These are phyloP conservation scores for Knufia petricola DNA, from an alignment of 2,329 filamentous ascomycete genomes.

Conservation along the genomic window DNA sequence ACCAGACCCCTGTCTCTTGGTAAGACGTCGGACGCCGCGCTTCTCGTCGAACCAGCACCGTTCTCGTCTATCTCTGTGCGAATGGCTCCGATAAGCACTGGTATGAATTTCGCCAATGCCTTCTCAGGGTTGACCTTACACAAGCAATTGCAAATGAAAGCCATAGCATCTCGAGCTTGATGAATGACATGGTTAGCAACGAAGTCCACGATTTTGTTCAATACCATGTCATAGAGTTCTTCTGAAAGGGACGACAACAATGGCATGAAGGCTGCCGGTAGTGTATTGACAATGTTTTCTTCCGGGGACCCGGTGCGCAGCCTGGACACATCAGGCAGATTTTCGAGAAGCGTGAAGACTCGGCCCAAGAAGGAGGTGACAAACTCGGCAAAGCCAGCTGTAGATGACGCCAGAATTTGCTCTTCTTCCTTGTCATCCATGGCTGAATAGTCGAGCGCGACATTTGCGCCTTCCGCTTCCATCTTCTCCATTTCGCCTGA, in stretches of 20 bases:
- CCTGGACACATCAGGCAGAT: slow-evolving; percentile 80
- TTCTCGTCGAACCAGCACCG: slow-evolving; percentile 86
- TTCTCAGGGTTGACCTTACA: slow-evolving; percentile 95
- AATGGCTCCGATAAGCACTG: slow-evolving; percentile 82
- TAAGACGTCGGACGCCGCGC: slow-evolving; percentile 84
- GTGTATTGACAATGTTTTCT: slow-evolving; percentile 90
- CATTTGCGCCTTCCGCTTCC: slow-evolving; percentile 74
- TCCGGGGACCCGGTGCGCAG: slow-evolving; percentile 86
- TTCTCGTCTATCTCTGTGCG: slow-evolving; percentile 96
- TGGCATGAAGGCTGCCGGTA: slow-evolving; percentile 84
- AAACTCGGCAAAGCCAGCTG: slow-evolving; percentile 87
- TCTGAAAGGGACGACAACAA: slow-evolving; percentile 84
- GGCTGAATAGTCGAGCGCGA: slow-evolving; percentile 79
- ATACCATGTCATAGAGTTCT: slow-evolving; percentile 80
- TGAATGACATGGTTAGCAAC: slow-evolving; percentile 91
- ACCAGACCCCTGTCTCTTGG: slow-evolving; percentile 86
- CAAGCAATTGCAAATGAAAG: slow-evolving; percentile 91
- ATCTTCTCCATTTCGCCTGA: slow-evolving; percentile 88
- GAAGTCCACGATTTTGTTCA: slow-evolving; percentile 88
- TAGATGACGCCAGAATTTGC: slow-evolving; percentile 82
- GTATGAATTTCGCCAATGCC: slow-evolving; percentile 79
- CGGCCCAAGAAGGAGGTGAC: slow-evolving; percentile 81
- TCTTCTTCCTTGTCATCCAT: slow-evolving; percentile 79
- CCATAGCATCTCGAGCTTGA: slow-evolving; percentile 93
- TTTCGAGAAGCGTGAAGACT: slow-evolving; percentile 91